Evolutionary conservation across 169 alveolate genomes (phyloP).

Genomic region (Plasmodium sp.): DNA sequence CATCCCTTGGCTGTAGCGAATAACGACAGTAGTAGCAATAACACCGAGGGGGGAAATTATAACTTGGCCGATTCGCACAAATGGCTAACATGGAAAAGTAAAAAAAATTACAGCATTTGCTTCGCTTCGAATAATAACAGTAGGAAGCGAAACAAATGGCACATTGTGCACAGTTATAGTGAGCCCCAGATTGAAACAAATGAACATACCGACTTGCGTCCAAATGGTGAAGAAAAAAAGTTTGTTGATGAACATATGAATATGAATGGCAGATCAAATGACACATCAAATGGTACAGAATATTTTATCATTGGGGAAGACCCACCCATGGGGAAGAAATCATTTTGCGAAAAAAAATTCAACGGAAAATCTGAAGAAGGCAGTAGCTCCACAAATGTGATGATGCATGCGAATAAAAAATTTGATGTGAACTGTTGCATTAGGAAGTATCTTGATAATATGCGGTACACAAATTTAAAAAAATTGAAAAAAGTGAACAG

Average conservation of each 20-base stretch:
- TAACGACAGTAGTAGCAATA: not conserved
- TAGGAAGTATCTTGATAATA: constrained; percentile 36
- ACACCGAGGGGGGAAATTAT: not conserved
- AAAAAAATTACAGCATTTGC: not conserved
- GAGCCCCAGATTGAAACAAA: not conserved
- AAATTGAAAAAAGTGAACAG: constrained; percentile 45
- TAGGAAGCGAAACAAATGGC: constrained; percentile 1
- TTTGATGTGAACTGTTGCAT: constrained; percentile 49
- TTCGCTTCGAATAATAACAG: not conserved
- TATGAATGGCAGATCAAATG: constrained; percentile 10
- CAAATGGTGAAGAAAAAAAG: constrained; percentile 11
- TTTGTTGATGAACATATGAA: not conserved
- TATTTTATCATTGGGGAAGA: not conserved
- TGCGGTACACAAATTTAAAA: constrained; percentile 55
- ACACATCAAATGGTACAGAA: constrained; percentile 3
- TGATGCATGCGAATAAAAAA: not conserved
- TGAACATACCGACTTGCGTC: constrained; percentile 7
- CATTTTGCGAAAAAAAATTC: not conserved
- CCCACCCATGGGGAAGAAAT: not conserved
- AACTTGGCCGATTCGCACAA: not conserved
- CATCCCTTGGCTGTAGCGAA: not conserved
- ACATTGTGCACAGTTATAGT: not conserved
- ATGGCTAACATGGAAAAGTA: not conserved
- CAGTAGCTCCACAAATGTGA: not conserved
- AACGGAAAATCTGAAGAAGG: not conserved